A percentile compares a stretch with the other conserved stretches of the same genome.
phyloP scores from a whole-genome alignment of 2,329 filamentous ascomycete species.

The Lecanosticta acicola region DNA sequence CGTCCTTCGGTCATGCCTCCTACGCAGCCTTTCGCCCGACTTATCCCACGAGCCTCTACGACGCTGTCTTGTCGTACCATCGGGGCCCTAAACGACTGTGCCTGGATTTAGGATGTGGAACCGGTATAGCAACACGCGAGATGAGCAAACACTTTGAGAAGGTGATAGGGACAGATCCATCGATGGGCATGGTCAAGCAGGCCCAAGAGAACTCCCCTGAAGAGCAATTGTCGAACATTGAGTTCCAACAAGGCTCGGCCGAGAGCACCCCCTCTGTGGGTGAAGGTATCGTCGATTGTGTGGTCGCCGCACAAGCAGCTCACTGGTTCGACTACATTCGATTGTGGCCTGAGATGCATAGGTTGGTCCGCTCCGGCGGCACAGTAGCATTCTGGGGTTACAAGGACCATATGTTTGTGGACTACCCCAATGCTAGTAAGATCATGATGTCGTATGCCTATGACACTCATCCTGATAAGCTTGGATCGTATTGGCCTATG shows the following conservation, averaged over 20 bases:
- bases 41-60: constrained; percentile 53
- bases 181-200: constrained; percentile 48
- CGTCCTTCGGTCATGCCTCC: constrained; percentile 51
- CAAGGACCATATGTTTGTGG: constrained; percentile 57
- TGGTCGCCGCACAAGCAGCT: constrained; percentile 51
- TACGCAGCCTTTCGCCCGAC: constrained; percentile 58
- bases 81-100: constrained; percentile 35
- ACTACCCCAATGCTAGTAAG: constrained; percentile 47
- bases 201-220: constrained; percentile 25
- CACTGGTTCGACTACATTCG: constrained; percentile 60
- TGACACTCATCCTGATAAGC: constrained; percentile 41
- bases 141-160: constrained; percentile 50
- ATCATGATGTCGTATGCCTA: constrained; percentile 55
- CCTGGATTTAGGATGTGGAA: constrained; percentile 60
- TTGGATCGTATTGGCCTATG: constrained; percentile 58
- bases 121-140: constrained; percentile 52
- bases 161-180: constrained; percentile 54
- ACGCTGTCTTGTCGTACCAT: constrained; percentile 52
- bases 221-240: constrained; percentile 38
- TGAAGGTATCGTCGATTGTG: constrained; percentile 49
- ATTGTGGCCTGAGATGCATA: constrained; percentile 52
- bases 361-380: constrained; percentile 51
- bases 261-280: constrained; percentile 48
- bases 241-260: constrained; percentile 47
- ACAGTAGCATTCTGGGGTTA: constrained; percentile 63